Evolutionary conservation across 148 eudicot species (phyloP).

Genomic region (Camellia granthamiana): DNA sequence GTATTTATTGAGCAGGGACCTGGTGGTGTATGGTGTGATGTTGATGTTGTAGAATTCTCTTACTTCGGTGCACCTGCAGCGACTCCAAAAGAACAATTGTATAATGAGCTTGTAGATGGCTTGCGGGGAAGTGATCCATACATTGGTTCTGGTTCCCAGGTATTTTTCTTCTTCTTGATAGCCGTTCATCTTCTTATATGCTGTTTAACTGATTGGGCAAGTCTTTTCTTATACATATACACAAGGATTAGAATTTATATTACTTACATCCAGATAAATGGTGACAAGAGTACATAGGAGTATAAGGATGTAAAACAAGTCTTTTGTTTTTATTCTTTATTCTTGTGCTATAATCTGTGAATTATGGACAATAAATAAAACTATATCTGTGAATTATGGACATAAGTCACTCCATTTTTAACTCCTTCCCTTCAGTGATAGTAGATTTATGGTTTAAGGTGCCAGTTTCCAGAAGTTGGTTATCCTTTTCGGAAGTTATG

Average conservation of each 20-base stretch:
- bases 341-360: too few relatives aligned
- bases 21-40: slow-evolving; percentile 76
- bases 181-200: neutral
- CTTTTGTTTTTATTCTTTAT: too few relatives aligned
- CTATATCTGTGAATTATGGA: too few relatives aligned
- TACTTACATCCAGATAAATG: neutral
- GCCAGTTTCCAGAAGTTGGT: too few relatives aligned
- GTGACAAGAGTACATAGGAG: neutral
- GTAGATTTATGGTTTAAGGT: too few relatives aligned
- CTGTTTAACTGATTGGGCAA: neutral
- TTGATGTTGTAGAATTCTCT: slow-evolving; percentile 67
- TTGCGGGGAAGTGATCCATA: slow-evolving; percentile 63
- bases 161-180: slow-evolving; percentile 7
- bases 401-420: too few relatives aligned
- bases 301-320: too few relatives aligned
- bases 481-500: too few relatives aligned
- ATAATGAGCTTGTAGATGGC: slow-evolving; percentile 62
- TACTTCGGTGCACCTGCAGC: slow-evolving; percentile 63
- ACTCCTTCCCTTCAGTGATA: too few relatives aligned
- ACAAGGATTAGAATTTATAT: neutral
- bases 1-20: slow-evolving; percentile 47
- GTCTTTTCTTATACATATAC: neutral
- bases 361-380: too few relatives aligned
- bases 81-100: slow-evolving; percentile 61
- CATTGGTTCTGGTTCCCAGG: slow-evolving; percentile 80